Percentiles rank a stretch among this genome's conserved stretches.
Evolutionary conservation across 768 basidiomycete genomes (phyloP).

Genomic region (Suillus fuscotomentosus): DNA sequence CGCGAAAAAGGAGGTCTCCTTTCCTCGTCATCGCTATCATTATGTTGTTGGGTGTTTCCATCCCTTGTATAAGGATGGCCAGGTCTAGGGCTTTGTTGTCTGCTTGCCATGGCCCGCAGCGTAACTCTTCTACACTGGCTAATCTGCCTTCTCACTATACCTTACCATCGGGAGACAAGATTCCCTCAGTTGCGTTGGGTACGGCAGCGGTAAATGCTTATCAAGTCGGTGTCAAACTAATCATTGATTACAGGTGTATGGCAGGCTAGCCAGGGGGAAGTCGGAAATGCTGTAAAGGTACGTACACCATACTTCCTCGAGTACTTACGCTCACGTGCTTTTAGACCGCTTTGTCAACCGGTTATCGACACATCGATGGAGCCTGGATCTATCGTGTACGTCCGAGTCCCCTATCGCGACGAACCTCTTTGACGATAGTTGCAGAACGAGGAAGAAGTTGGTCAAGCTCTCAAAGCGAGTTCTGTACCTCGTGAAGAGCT

Average conservation of each 20-base stretch:
- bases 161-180: constrained; percentile 65
- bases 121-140: constrained; percentile 20
- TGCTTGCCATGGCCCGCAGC: constrained; percentile 18
- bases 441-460: constrained; percentile 71
- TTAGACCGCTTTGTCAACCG: constrained; percentile 56
- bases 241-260: constrained; percentile 49
- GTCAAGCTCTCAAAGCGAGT: constrained; percentile 57
- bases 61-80: constrained; percentile 19
- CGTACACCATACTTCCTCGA: neutral
- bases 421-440: neutral
- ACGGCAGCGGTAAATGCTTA: constrained; percentile 7
- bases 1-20: constrained; percentile 21
- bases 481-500: constrained; percentile 59
- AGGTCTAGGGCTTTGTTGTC: constrained; percentile 20
- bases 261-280: constrained; percentile 55
- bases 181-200: constrained; percentile 69
- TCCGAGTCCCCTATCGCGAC: constrained; percentile 1
- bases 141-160: constrained; percentile 48
- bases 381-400: constrained; percentile 68
- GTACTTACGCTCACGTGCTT: neutral
- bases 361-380: constrained; percentile 73
- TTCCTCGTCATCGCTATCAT: constrained; percentile 19
- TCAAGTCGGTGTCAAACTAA: constrained; percentile 7
- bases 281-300: constrained; percentile 67
- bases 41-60: constrained; percentile 21